phyloP scores from a whole-genome alignment of 1,284 basidiomycete genomes.

The Heliocybe sulcata region DNA sequence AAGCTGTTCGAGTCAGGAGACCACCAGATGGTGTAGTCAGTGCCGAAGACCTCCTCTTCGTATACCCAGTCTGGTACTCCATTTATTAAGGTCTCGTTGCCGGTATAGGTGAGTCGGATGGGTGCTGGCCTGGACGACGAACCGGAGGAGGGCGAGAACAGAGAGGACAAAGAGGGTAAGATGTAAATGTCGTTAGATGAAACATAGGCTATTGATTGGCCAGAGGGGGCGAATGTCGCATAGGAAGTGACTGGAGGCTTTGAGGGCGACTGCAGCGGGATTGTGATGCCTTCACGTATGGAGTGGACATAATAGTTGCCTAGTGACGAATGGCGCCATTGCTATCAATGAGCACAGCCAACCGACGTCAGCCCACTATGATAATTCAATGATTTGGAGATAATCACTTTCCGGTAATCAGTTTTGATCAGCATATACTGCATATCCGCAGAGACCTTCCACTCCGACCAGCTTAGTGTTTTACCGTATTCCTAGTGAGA shows the following conservation, averaged over 20 bases:
- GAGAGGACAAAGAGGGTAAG: conserved; percentile 49
- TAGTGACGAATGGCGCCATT: conserved; percentile 89
- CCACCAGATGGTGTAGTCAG: conserved; percentile 85
- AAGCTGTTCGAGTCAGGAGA: conserved; percentile 76
- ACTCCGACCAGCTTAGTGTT: conserved; percentile 46
- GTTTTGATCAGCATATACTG: conserved; percentile 79
- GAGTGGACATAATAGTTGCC: conserved; percentile 86
- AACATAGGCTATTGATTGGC: conserved; percentile 79
- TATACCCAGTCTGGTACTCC: conserved; percentile 98
- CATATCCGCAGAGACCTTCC: conserved; percentile 85
- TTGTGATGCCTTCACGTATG: conserved; percentile 52
- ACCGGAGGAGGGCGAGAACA: conserved; percentile 27
- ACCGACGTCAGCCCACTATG: conserved; percentile 5
- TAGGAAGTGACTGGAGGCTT: conserved; percentile 68
- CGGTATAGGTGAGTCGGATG: conserved; percentile 80
- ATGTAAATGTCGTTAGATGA: conserved; percentile 81
- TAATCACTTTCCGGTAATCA: conserved; percentile 58
- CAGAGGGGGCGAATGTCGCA: conserved; percentile 82
- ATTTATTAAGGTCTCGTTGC: conserved; percentile 83
- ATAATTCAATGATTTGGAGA: not conserved
- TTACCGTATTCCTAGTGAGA: conserved; percentile 47
- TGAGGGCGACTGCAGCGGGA: conserved; percentile 59
- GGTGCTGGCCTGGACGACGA: conserved; percentile 30
- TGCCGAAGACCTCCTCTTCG: conserved; percentile 85
- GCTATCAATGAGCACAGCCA: conserved; percentile 32